Conservation (phyloP, 1,284 basidiomycete species). For the Austroboletus novae-zelandiae region DNA sequence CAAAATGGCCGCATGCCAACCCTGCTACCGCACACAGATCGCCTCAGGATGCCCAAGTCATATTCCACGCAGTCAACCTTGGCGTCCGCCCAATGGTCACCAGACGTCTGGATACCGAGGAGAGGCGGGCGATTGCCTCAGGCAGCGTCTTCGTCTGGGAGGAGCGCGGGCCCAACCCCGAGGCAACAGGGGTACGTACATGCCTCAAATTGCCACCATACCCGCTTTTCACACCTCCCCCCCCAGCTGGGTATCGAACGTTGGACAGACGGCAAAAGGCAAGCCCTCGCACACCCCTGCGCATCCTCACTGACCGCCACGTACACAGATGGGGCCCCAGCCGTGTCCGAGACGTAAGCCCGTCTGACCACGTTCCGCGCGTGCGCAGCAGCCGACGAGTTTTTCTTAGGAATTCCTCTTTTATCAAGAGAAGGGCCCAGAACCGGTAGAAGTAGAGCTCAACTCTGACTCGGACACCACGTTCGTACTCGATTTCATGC, state of each 20-base stretch:
- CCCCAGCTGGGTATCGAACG: conserved; percentile 68
- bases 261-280: conserved; percentile 75
- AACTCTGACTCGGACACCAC: conserved; percentile 46
- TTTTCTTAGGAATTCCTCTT: conserved; percentile 65
- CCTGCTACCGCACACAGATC: conserved; percentile 38
- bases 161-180: conserved; percentile 69
- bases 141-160: conserved; percentile 85
- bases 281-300: conserved; percentile 32
- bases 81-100: conserved; percentile 65
- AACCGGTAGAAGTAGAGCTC: conserved; percentile 42
- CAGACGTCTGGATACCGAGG: conserved; percentile 72
- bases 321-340: conserved; percentile 65
- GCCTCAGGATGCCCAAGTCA: conserved; percentile 66
- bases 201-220: background rate
- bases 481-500: conserved; percentile 24
- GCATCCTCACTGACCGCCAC: conserved; percentile 23
- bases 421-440: conserved; percentile 63
- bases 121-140: conserved; percentile 56
- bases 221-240: conserved; percentile 5
- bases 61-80: conserved; percentile 71
- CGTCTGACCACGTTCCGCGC: conserved; percentile 4
- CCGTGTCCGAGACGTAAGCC: conserved; percentile 67
- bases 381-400: conserved; percentile 1
- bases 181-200: conserved; percentile 59
- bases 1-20: conserved; percentile 24